Conservation (phyloP, 2,329 filamentous ascomycete species). For the Magnaporthiopsis poae region DNA sequence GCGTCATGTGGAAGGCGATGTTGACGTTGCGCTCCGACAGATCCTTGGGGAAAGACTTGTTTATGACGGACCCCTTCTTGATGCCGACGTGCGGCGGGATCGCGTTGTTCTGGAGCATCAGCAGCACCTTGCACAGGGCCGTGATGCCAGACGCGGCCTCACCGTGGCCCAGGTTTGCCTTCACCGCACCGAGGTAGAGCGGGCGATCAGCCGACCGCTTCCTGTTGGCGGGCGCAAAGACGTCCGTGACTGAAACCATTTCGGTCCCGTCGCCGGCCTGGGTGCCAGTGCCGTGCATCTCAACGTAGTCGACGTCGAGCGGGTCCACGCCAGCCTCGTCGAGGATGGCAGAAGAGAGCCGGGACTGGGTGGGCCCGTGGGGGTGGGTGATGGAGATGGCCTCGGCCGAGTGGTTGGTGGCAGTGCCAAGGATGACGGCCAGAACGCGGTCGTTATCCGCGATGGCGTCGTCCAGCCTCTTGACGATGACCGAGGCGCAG, state of each 20-base stretch:
- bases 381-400: conserved; percentile 77
- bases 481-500: conserved; percentile 65
- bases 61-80: conserved; percentile 44
- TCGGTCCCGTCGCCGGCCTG: conserved; percentile 76
- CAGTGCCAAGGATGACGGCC: conserved; percentile 64
- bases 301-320: conserved; percentile 69
- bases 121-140: conserved; percentile 53
- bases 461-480: conserved; percentile 68
- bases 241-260: conserved; percentile 62
- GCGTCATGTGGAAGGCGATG: conserved; percentile 45
- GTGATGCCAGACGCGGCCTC: conserved; percentile 53
- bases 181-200: conserved; percentile 52
- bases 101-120: conserved; percentile 53
- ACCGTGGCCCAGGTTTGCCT: conserved; percentile 55
- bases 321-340: conserved; percentile 66
- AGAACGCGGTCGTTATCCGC: conserved; percentile 67
- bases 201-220: conserved; percentile 39
- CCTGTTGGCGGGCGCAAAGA: conserved; percentile 38
- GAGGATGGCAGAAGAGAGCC: conserved; percentile 60
- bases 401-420: conserved; percentile 74
- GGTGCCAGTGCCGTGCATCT: conserved; percentile 84
- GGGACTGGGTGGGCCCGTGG: conserved; percentile 65
- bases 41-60: conserved; percentile 48
- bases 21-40: conserved; percentile 47
- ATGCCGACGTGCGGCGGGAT: conserved; percentile 61